Evolutionary conservation across 108 stramenopile species (phyloP).

Genomic region (Cyclostephanos tholiformis): DNA sequence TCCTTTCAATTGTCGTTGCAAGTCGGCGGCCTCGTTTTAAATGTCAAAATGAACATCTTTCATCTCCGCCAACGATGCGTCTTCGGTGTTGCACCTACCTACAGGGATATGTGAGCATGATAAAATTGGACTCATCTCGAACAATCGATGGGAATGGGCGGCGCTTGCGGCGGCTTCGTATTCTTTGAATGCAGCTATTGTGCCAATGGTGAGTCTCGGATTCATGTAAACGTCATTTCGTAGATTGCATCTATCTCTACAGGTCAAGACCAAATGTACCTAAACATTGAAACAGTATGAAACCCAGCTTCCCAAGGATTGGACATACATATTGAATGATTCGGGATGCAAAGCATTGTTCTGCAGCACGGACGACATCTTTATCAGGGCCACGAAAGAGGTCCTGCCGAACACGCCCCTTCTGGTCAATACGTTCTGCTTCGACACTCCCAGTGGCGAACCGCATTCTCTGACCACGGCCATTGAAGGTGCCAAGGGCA

Average conservation of each 20-base stretch:
- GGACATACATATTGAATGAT: conserved; percentile 95
- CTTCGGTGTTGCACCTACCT: neutral
- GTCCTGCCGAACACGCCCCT: conserved; percentile 78
- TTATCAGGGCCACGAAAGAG: conserved; percentile 68
- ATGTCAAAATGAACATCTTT: neutral
- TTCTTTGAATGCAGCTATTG: conserved; percentile 88
- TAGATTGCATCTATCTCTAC: neutral
- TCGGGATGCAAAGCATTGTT: conserved; percentile 80
- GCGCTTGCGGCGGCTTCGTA: conserved; percentile 87
- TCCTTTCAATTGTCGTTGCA: neutral
- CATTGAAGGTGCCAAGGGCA: conserved; percentile 53
- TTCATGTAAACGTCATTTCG: neutral
- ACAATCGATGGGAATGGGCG: conserved; percentile 96
- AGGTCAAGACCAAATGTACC: neutral
- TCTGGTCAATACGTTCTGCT: conserved; percentile 69
- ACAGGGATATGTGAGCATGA: conserved; percentile 68
- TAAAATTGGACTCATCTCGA: conserved; percentile 90
- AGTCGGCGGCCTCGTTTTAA: neutral
- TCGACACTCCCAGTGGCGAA: conserved; percentile 76
- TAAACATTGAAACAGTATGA: conserved; percentile 68
- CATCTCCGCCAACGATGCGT: neutral
- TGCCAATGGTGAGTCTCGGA: conserved; percentile 74
- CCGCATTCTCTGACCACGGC: conserved; percentile 70
- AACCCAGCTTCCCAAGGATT: conserved; percentile 90
- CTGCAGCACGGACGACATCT: conserved; percentile 87